Evolutionary conservation across 768 basidiomycete species (phyloP).

Genomic region (Leucogyrophana mollusca): DNA sequence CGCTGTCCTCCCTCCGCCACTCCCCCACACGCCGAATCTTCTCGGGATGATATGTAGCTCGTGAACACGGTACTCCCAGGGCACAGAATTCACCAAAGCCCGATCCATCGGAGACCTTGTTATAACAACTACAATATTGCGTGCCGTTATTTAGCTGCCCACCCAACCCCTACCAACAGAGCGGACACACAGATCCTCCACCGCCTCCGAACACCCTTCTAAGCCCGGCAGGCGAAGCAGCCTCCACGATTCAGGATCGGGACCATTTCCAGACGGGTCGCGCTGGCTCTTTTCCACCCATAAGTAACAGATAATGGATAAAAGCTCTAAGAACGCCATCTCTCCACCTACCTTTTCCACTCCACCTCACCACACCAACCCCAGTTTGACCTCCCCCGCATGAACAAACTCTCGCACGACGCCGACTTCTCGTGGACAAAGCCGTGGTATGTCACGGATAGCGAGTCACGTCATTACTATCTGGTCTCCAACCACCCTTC

Average conservation of each 20-base stretch:
- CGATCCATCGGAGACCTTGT: constrained; percentile 18
- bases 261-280: constrained; percentile 84
- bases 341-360: background rate
- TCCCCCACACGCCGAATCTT: too few species aligned
- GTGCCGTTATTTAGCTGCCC: too few species aligned
- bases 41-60: too few species aligned
- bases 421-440: constrained; percentile 96
- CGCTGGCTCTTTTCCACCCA: background rate
- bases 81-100: constrained; percentile 62
- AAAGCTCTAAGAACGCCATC: background rate
- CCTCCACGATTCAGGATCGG: constrained; percentile 97
- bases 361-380: background rate
- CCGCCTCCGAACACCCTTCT: constrained; percentile 55
- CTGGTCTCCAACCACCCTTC: background rate
- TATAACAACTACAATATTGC: constrained; percentile 13
- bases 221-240: constrained; percentile 51
- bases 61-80: too few species aligned
- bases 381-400: constrained; percentile 80
- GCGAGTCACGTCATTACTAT: constrained; percentile 46
- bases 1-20: too few species aligned
- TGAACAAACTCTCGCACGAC: constrained; percentile 89
- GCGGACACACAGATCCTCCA: constrained; percentile 50
- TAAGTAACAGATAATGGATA: background rate
- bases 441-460: constrained; percentile 94
- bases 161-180: too few species aligned